Percentiles rank a stretch among this genome's conserved stretches.
These are phyloP conservation scores for Echinosphaeria canescens DNA, from an alignment of 2,329 filamentous ascomycete genomes.

Conservation along the genomic window DNA sequence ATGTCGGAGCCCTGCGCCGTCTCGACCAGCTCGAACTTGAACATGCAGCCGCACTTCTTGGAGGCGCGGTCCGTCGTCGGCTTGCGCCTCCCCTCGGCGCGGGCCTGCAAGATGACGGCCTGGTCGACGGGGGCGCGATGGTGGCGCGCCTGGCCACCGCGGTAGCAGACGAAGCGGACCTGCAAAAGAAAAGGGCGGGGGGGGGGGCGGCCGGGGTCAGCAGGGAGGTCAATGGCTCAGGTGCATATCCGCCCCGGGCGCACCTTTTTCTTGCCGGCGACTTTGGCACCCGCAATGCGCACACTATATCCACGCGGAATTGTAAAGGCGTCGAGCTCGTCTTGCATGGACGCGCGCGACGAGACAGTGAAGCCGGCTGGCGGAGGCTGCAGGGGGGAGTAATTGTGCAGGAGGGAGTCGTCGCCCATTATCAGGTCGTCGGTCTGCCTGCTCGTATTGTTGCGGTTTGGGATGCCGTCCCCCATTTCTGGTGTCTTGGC, in stretches of 20 bases:
- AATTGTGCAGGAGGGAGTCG: too few species aligned
- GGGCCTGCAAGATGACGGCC: constrained; percentile 7
- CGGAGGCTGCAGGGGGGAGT: constrained; percentile 10
- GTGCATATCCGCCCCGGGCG: too few species aligned
- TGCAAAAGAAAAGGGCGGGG: too few species aligned
- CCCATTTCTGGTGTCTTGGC: too few species aligned
- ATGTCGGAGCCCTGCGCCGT: constrained; percentile 11
- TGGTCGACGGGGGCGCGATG: constrained; percentile 7
- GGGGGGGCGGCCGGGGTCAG: too few species aligned
- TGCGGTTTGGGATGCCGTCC: constrained; percentile 1
- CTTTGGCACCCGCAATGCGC: constrained; percentile 15
- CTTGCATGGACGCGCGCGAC: constrained; percentile 12
- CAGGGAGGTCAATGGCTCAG: too few species aligned
- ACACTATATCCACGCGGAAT: constrained; percentile 15
- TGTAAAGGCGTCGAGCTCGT: constrained; percentile 14
- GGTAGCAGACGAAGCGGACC: constrained; percentile 16
- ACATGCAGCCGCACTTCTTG: constrained; percentile 15
- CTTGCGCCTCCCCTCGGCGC: constrained; percentile 10
- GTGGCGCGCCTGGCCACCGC: constrained; percentile 13
- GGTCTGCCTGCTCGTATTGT: too few species aligned
- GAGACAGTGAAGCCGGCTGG: constrained; percentile 12
- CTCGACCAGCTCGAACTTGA: constrained; percentile 15
- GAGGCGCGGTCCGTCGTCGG: constrained; percentile 12
- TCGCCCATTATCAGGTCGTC: too few species aligned
- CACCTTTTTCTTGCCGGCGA: constrained; percentile 14